These are phyloP conservation scores for Parastagonospora avenae DNA, from an alignment of 2,329 filamentous ascomycete genomes.

Conservation along the genomic window DNA sequence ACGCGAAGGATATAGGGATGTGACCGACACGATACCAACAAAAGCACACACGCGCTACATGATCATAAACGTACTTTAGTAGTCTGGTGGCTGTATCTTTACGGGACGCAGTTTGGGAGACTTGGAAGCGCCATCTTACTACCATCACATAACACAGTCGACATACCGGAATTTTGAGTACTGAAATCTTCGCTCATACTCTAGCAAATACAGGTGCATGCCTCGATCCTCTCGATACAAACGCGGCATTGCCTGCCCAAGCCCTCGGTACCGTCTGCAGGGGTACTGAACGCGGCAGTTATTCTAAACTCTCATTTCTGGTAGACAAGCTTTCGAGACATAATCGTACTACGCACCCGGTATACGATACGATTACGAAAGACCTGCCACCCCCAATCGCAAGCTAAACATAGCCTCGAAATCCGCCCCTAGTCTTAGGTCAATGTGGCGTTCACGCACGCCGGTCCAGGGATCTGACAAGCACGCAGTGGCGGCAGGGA, in stretches of 20 bases:
- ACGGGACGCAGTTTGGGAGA: conserved; percentile 12
- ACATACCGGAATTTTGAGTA: conserved; percentile 11
- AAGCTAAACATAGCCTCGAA: background rate
- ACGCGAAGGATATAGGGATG: too few relatives aligned
- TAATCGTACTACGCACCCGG: background rate
- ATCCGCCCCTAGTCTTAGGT: background rate
- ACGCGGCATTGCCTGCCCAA: background rate
- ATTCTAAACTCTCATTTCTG: background rate
- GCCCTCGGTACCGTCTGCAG: background rate
- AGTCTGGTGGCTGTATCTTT: background rate
- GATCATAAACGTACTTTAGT: too few relatives aligned
- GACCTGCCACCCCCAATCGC: background rate
- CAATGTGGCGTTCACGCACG: conserved; percentile 2
- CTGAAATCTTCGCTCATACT: background rate
- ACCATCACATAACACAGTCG: background rate
- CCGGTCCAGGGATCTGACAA: too few relatives aligned
- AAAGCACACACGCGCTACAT: too few relatives aligned
- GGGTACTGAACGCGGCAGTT: conserved; percentile 2
- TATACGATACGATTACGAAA: background rate
- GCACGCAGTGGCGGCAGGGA: too few relatives aligned
- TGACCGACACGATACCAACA: too few relatives aligned
- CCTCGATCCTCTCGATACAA: background rate
- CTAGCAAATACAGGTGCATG: background rate
- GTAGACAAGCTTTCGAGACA: background rate
- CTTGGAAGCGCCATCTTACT: conserved; percentile 5